Evolutionary conservation across 768 basidiomycete genomes (phyloP), one percentile per base, ranked within the genome.

Genomic region (Suillus hirtellus): DNA sequence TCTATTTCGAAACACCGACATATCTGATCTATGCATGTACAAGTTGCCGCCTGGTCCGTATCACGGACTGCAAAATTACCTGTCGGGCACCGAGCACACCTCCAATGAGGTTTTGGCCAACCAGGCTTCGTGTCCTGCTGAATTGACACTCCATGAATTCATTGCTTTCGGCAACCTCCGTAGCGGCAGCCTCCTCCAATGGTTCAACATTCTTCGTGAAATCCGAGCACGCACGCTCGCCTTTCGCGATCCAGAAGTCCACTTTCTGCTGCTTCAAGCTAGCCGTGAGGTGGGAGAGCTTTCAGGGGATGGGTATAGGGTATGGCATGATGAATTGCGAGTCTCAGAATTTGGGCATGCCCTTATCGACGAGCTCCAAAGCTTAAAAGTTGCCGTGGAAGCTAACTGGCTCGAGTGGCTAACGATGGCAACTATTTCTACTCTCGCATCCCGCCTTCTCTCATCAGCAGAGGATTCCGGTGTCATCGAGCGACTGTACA

Each of bases 131-230:
- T 82, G 80, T 60, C 77, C 78, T 1, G 46, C 61, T 21, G 69
- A 76, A 17, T 70, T 84, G 15, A 74, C 63, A 37, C 60, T 80
- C 6, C 81, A 82, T 43, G 81, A 84, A 60, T 77, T 73, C 42
- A 71, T 77, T 35, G 74, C 77, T 0, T 83, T 80, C 60, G 77
- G 75, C 4, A 69, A 69, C 52, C 68, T 84, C 35, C 79, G 83
- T 17, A 73, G 76, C 21, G 80, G 83, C 4, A 60, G 70, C 1
- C 69, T 64, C 7, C 65, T 84, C 1, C 83, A 84, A 54, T 83
- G 81, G 82, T 66, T 77, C 34, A 84, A 84, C 65, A 81, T 84
- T 37, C 65, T 73, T 15, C 74, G 77, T 35, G 80, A 80, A 65
- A 61, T 83, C 40, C 71, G 72, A 11, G 72, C 75, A 11, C 68